Evolutionary conservation across 1,284 basidiomycete genomes (phyloP).

Genomic region (Anthracocystis setariae): DNA sequence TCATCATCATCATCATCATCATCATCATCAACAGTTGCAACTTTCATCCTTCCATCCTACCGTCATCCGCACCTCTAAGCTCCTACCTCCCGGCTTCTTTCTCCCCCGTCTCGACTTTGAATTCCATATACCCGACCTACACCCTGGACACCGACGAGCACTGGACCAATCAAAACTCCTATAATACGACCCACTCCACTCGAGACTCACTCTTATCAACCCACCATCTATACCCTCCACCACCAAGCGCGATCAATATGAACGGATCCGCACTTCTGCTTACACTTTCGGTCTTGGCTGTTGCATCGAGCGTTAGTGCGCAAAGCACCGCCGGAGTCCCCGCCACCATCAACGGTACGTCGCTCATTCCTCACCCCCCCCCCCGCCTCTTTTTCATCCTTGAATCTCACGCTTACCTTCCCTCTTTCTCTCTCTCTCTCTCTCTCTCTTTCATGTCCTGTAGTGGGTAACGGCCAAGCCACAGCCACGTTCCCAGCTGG

Average conservation of each 20-base stretch:
- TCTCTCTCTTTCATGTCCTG: background rate
- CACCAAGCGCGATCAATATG: constrained; percentile 6
- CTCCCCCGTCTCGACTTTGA: too few relatives aligned
- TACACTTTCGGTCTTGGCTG: background rate
- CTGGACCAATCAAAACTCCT: too few relatives aligned
- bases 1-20: too few relatives aligned
- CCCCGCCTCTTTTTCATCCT: background rate
- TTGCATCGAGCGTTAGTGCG: constrained; percentile 5
- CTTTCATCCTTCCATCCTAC: too few relatives aligned
- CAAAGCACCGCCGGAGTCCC: constrained; percentile 37
- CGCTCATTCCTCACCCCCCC: background rate
- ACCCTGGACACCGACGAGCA: too few relatives aligned
- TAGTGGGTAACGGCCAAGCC: constrained; percentile 39
- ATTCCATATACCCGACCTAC: too few relatives aligned
- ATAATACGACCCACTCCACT: too few relatives aligned
- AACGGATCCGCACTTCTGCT: constrained; percentile 1
- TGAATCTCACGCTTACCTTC: background rate
- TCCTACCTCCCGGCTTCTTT: too few relatives aligned
- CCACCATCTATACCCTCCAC: background rate
- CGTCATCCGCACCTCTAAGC: too few relatives aligned
- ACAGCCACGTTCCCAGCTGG: constrained; percentile 29
- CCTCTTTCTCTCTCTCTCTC: background rate
- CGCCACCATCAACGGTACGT: constrained; percentile 35
- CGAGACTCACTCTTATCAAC: too few relatives aligned
- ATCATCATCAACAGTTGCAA: too few relatives aligned